phyloP scores from a whole-genome alignment of 345 rosid species.

The Triadica sebifera region DNA sequence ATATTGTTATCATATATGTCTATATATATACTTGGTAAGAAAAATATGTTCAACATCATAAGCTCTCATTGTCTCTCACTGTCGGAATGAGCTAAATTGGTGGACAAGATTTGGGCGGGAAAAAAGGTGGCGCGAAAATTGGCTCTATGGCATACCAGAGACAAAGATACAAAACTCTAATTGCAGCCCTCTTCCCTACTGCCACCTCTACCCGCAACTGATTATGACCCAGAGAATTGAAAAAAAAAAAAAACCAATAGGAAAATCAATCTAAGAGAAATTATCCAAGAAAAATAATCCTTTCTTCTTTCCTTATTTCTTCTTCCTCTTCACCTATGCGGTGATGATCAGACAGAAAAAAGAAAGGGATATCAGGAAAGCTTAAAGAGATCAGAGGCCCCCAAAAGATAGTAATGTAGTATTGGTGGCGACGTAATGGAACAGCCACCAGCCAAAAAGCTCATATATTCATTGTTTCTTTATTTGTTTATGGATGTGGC shows the following conservation, averaged over 20 bases:
- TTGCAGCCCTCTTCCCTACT: not conserved
- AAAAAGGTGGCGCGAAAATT: slow-evolving; percentile 41
- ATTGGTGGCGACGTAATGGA: slow-evolving; percentile 43
- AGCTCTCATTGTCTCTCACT: slow-evolving; percentile 42
- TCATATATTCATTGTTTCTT: not conserved
- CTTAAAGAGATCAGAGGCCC: slow-evolving; percentile 7
- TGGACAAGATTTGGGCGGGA: slow-evolving; percentile 48
- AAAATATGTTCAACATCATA: slow-evolving; percentile 32
- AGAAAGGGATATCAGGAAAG: slow-evolving; percentile 17
- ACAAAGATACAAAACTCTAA: not conserved
- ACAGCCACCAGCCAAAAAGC: slow-evolving; percentile 44
- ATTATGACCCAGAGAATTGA: slow-evolving; percentile 31
- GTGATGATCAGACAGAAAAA: not conserved
- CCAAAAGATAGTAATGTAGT: not conserved
- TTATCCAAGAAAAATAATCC: no score
- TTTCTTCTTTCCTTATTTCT: not conserved
- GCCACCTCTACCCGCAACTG: slow-evolving; percentile 55
- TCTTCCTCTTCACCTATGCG: not conserved
- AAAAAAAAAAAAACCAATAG: no score
- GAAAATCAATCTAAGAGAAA: no score
- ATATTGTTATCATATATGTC: slow-evolving; percentile 1
- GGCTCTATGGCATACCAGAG: slow-evolving; percentile 14
- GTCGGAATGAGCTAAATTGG: slow-evolving; percentile 49
- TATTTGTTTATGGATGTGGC: slow-evolving; percentile 21
- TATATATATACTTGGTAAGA: slow-evolving; percentile 9